phyloP scores from a whole-genome alignment of 768 basidiomycete species.

The Termitomyces bulborhizus region DNA sequence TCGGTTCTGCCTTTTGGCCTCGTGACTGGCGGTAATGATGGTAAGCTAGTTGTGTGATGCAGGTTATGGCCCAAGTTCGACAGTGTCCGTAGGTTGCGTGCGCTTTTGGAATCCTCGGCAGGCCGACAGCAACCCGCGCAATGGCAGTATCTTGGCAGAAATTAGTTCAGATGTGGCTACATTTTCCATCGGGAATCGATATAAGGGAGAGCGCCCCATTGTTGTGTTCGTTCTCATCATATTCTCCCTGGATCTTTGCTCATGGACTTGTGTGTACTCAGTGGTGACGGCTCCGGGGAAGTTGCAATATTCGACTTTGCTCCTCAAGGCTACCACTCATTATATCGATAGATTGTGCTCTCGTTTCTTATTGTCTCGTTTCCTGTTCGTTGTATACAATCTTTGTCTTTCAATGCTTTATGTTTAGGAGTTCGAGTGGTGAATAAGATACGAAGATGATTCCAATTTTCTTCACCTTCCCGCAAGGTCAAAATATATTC shows the following conservation, averaged over 20 bases:
- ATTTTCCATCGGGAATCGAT: slow-evolving; percentile 54
- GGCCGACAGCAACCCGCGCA: slow-evolving; percentile 28
- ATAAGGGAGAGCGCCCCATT: slow-evolving; percentile 45
- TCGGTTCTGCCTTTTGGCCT: too few species aligned
- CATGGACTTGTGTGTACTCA: slow-evolving; percentile 12
- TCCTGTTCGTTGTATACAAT: neutral
- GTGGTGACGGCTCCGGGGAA: slow-evolving; percentile 45
- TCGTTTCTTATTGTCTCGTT: neutral
- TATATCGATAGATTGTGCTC: slow-evolving; percentile 2
- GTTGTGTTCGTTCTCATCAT: slow-evolving; percentile 43
- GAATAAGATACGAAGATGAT: too few species aligned
- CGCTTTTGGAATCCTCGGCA: too few species aligned
- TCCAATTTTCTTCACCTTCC: too few species aligned
- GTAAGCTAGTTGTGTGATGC: too few species aligned
- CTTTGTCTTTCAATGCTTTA: neutral
- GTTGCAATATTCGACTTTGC: slow-evolving; percentile 35
- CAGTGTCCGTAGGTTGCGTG: too few species aligned
- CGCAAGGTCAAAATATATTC: too few species aligned
- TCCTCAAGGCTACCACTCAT: slow-evolving; percentile 1
- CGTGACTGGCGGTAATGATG: too few species aligned
- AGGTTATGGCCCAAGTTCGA: too few species aligned
- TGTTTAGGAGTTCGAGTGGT: too few species aligned
- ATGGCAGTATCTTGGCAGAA: slow-evolving; percentile 47
- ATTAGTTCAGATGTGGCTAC: slow-evolving; percentile 50
- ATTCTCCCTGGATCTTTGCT: neutral